Evolutionary conservation across 2,329 filamentous ascomycete genomes (phyloP).

Genomic region (Diaporthe humulicola): DNA sequence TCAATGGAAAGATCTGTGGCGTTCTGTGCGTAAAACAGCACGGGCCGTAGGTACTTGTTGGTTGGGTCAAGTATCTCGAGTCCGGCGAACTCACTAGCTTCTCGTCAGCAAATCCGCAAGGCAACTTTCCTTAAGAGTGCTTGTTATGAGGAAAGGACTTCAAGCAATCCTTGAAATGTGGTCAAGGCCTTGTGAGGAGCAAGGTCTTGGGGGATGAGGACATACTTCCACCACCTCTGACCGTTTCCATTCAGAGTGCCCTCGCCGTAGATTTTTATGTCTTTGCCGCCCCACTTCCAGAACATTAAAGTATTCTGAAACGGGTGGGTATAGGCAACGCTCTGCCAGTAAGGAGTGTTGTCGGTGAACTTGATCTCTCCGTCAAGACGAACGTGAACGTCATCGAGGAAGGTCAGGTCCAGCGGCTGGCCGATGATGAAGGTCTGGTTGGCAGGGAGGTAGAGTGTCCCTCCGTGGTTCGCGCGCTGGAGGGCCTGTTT

Average conservation of each 20-base stretch:
- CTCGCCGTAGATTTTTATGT: slow-evolving; percentile 71
- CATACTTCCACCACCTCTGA: slow-evolving; percentile 55
- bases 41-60: slow-evolving; percentile 70
- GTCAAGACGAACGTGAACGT: slow-evolving; percentile 70
- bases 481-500: slow-evolving; percentile 65
- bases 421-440: slow-evolving; percentile 72
- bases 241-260: slow-evolving; percentile 70
- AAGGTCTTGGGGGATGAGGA: neutral
- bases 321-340: slow-evolving; percentile 55
- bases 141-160: no score
- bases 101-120: neutral
- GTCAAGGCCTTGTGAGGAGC: neutral
- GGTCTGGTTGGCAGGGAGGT: slow-evolving; percentile 65
- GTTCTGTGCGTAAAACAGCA: slow-evolving; percentile 73
- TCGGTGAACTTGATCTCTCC: slow-evolving; percentile 66
- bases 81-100: slow-evolving; percentile 35
- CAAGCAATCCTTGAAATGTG: neutral
- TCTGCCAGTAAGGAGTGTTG: slow-evolving; percentile 59
- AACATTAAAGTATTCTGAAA: slow-evolving; percentile 69
- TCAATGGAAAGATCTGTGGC: slow-evolving; percentile 69
- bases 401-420: slow-evolving; percentile 69
- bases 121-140: no score
- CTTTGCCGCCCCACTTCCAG: slow-evolving; percentile 73
- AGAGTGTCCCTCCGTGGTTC: slow-evolving; percentile 70
- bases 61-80: slow-evolving; percentile 59